Evolutionary conservation across 2,329 filamentous ascomycete species (phyloP).

Genomic region (Venturia pyrina): DNA sequence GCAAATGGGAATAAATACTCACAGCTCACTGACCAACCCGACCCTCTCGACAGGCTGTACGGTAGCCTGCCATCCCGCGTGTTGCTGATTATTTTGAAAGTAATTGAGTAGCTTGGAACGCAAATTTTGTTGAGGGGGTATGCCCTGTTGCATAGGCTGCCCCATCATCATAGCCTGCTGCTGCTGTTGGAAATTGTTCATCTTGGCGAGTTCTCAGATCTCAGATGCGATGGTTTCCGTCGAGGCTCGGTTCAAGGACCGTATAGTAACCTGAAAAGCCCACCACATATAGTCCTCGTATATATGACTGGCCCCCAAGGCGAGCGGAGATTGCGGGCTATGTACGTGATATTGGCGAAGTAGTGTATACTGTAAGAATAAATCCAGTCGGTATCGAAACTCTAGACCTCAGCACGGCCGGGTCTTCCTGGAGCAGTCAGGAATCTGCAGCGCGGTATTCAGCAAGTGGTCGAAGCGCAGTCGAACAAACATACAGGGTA

Average conservation of each 20-base stretch:
- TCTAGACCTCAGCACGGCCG: background rate
- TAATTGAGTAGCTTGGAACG: background rate
- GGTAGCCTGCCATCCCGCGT: conserved; percentile 4
- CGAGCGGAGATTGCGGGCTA: background rate
- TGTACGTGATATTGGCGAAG: background rate
- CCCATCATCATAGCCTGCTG: conserved; percentile 8
- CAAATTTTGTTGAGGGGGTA: background rate
- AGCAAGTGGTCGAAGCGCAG: background rate
- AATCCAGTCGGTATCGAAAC: background rate
- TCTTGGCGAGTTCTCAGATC: background rate
- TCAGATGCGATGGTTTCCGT: background rate
- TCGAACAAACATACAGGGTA: background rate
- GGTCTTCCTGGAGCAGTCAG: background rate
- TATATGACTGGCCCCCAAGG: background rate
- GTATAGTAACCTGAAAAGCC: background rate
- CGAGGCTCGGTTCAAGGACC: conserved; percentile 5
- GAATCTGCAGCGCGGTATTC: background rate
- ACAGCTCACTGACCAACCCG: conserved; percentile 1
- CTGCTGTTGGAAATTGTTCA: conserved; percentile 1
- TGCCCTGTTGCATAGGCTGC: conserved; percentile 2
- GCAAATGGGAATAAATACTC: background rate
- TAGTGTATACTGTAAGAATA: background rate
- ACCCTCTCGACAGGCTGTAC: background rate
- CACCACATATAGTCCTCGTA: background rate
- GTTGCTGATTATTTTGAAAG: background rate